Evolutionary conservation across 495 filamentous ascomycete genomes (phyloP), one percentile per base, ranked within the genome.

Genomic region (Penicillium lividum): DNA sequence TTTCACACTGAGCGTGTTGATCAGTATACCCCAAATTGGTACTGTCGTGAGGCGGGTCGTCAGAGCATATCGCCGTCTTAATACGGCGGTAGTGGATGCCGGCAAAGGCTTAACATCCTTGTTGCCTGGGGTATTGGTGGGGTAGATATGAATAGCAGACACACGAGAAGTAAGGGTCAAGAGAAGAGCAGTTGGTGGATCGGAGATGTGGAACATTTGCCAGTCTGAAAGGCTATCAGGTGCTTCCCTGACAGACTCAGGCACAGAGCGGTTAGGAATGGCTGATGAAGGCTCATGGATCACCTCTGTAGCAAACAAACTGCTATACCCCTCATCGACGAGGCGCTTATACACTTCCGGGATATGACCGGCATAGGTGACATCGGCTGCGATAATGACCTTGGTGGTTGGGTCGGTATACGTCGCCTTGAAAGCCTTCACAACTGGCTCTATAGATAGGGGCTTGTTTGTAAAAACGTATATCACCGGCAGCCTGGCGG

Each of bases 1-100:
- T 58, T 87, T 84, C 7, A 98, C 91, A 49, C 88, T 92, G 27
- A 98, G 83, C 0, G 95, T 98, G 71, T 97, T 97, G 73, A 98
- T 90, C 3, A 98, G 76, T 59, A 98, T 95, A 4, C 94, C 94
- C 64, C 96, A 91, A 47, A 97, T 85, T 2, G 89, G 82, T 3
- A 84, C 88, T 0, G 89, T 90, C n/a, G 84, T 84, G 10, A 97
- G 82, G n/a, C 82, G 84, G 1, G 92, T 89, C 34, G 97, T 74
- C 54, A 93, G 84, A 2, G 86, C 95, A 69, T 98, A 98, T 45
- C 94, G 89, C 5, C 93, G 86, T 50, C 89, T 86, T 56, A 98
- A 82, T 30, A 88, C 79, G 3, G 76, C 73, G 2, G 77, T 61
- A n/a, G 84, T 81, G 30, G 77, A 77, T 31, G 79, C 77, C n/a